Percentiles rank a stretch among this genome's conserved stretches.
phyloP scores from a whole-genome alignment of 164 flowering plant species.

The Vitis amurensis region DNA sequence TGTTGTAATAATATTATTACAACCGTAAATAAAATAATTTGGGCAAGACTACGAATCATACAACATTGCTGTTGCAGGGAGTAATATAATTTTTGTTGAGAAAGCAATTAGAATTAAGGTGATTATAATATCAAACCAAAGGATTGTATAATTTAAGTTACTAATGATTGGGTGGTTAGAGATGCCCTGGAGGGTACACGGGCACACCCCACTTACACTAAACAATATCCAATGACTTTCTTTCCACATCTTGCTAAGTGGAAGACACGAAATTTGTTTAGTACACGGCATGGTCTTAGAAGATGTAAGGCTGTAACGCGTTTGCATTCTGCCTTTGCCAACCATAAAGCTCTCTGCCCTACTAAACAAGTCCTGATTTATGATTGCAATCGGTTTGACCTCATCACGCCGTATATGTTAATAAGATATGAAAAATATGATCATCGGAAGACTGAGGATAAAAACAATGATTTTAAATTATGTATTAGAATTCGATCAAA shows the following conservation, averaged over 20 bases:
- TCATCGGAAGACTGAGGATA: too few relatives aligned
- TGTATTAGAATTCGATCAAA: too few relatives aligned
- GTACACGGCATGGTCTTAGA: background rate
- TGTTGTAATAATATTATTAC: background rate
- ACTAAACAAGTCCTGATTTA: too few relatives aligned
- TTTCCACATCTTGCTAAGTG: background rate
- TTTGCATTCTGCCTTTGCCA: constrained; percentile 20
- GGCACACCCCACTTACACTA: background rate
- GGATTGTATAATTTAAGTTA: background rate
- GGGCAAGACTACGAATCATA: too few relatives aligned
- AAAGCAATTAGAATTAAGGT: too few relatives aligned
- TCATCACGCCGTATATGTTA: too few relatives aligned
- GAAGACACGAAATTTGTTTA: constrained; percentile 16
- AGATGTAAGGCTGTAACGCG: constrained; percentile 10
- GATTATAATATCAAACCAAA: background rate
- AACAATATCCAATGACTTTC: background rate
- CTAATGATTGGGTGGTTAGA: constrained; percentile 27
- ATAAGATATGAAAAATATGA: too few relatives aligned
- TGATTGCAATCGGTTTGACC: too few relatives aligned
- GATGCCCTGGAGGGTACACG: constrained; percentile 3
- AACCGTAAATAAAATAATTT: too few relatives aligned
- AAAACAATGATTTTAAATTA: too few relatives aligned
- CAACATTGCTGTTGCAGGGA: too few relatives aligned
- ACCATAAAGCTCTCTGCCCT: background rate
- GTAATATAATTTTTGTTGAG: too few relatives aligned